Evolutionary conservation across 83 land plant genomes (phyloP).

Genomic region (Diphasiastrum complanatum): DNA sequence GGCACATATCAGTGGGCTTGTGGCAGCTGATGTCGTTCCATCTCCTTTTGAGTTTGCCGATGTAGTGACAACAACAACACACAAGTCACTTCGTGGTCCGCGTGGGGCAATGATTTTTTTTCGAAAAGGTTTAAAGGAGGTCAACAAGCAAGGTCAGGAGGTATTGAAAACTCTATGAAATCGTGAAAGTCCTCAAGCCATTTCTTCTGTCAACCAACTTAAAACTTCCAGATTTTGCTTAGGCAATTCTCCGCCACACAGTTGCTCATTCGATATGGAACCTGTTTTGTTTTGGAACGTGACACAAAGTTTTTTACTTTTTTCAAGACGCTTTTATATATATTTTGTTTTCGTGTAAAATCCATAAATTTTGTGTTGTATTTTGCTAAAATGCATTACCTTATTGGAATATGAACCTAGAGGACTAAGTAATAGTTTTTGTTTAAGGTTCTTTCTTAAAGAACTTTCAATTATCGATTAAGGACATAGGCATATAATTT

Average conservation of each 20-base stretch:
- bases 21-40: conserved; percentile 61
- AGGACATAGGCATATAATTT: too few relatives aligned
- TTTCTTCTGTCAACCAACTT: neutral
- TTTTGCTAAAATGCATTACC: too few relatives aligned
- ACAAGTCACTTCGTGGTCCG: conserved; percentile 39
- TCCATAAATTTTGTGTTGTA: too few relatives aligned
- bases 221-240: neutral
- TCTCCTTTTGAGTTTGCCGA: conserved; percentile 37
- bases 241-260: too few relatives aligned
- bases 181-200: neutral
- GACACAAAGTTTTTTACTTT: neutral
- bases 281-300: too few relatives aligned
- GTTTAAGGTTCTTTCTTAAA: too few relatives aligned
- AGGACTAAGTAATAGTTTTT: too few relatives aligned
- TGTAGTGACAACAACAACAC: conserved; percentile 40
- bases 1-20: conserved; percentile 92
- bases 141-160: conserved; percentile 33
- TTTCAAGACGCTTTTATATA: neutral
- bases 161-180: conserved; percentile 1
- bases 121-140: conserved; percentile 36
- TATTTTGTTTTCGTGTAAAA: too few relatives aligned
- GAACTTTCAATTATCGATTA: too few relatives aligned
- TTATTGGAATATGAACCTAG: too few relatives aligned
- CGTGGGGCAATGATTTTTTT: conserved; percentile 39
- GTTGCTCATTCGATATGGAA: too few relatives aligned